Conservation (phyloP, 148 eudicot species). For the Arbutus unedo region DNA sequence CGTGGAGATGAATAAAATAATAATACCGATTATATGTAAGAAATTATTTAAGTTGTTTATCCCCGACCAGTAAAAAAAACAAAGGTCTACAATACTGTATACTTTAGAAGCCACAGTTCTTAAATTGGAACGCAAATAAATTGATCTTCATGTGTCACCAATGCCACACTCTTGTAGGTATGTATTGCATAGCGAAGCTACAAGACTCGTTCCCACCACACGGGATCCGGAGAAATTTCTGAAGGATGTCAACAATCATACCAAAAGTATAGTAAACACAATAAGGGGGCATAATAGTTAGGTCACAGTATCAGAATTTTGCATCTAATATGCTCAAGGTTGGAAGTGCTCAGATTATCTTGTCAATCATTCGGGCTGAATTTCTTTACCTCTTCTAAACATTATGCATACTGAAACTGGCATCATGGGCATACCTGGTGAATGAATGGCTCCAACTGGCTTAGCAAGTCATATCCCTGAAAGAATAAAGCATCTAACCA, state of each 20-base stretch:
- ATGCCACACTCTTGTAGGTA: background rate
- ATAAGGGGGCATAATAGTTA: background rate
- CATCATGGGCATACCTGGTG: constrained; percentile 59
- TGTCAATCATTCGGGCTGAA: background rate
- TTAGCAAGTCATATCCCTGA: constrained; percentile 82
- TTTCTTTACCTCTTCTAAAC: background rate
- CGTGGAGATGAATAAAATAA: background rate
- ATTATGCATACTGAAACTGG: background rate
- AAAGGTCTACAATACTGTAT: background rate
- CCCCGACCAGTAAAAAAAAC: background rate
- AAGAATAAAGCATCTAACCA: constrained; percentile 25
- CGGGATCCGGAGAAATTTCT: background rate
- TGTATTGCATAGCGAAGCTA: background rate
- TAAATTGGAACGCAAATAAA: background rate
- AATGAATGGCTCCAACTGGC: constrained; percentile 90
- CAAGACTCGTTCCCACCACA: background rate
- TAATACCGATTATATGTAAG: background rate
- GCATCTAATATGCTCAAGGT: constrained; percentile 1
- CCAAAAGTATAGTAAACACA: background rate
- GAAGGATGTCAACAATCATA: background rate
- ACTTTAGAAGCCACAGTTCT: background rate
- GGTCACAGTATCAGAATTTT: background rate
- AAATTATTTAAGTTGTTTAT: background rate
- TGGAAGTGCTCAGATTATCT: background rate
- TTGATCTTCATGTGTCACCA: background rate